A percentile compares a stretch with the other conserved stretches of the same genome.
Conservation (phyloP, 176 grass and related monocot species). For the sorghum (Sorghum bicolor) region Sorghum_bicolor_NCBIv3 NC_012870.2:55414001-55414500, state of each 20-base stretch:
- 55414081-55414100: conserved; percentile 99
- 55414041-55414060: conserved; percentile 86
- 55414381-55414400: background rate
- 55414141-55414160: conserved; percentile 95
- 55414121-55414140: conserved; percentile 97
- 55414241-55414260: conserved; percentile 92
- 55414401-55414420: background rate
- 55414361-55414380: background rate
- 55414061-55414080: conserved; percentile 93
- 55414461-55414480: too few species aligned
- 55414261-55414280: conserved; percentile 57
- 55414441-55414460: background rate
- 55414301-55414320: conserved; percentile 56
- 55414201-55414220: conserved; percentile 98
- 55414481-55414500: background rate
- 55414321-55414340: conserved; percentile 96
- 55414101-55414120: conserved; percentile 94
- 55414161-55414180: conserved; percentile 98
- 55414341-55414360: conserved; percentile 55
- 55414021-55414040: conserved; percentile 26
- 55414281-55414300: conserved; percentile 29
- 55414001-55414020: background rate
- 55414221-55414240: conserved; percentile 98
- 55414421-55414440: background rate
- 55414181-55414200: conserved; percentile 93